phyloP scores from a whole-genome alignment of 2,329 filamentous ascomycete genomes.

The Penicillium sp. region DNA sequence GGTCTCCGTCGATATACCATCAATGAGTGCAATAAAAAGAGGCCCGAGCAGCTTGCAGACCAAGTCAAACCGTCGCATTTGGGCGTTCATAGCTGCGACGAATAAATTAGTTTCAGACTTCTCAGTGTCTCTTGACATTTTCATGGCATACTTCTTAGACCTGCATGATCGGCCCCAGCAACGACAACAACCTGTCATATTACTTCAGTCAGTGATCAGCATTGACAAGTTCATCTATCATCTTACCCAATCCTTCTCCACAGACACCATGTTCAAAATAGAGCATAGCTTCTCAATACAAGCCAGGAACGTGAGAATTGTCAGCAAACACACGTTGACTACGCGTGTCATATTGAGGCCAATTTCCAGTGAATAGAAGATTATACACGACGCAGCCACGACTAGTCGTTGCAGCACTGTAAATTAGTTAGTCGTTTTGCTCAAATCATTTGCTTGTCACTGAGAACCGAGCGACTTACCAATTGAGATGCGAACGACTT shows the following conservation, averaged over 20 bases:
- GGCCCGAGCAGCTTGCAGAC: slow-evolving; percentile 58
- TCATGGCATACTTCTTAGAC: slow-evolving; percentile 5
- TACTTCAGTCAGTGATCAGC: not conserved
- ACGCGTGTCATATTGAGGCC: not conserved
- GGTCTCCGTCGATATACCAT: slow-evolving; percentile 44
- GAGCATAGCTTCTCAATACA: slow-evolving; percentile 69
- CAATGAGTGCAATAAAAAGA: slow-evolving; percentile 53
- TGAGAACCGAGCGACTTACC: not conserved
- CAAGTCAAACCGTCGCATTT: slow-evolving; percentile 59
- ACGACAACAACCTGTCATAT: slow-evolving; percentile 18
- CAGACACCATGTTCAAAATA: slow-evolving; percentile 65
- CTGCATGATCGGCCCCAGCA: slow-evolving; percentile 9
- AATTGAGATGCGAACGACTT: slow-evolving; percentile 18
- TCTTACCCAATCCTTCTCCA: slow-evolving; percentile 70
- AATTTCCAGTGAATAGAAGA: slow-evolving; percentile 38
- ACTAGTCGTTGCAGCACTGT: slow-evolving; percentile 31
- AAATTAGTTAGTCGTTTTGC: slow-evolving; percentile 1
- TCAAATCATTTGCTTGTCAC: not conserved
- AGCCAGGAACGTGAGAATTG: slow-evolving; percentile 51
- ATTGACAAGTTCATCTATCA: too few species aligned
- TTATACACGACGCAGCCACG: slow-evolving; percentile 51
- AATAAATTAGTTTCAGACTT: not conserved
- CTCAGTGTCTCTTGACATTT: not conserved
- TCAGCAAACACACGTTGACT: slow-evolving; percentile 32
- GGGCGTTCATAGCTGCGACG: slow-evolving; percentile 16